Conservation (phyloP, 2,329 filamentous ascomycete genomes). For the Ophiostoma quercus region DNA sequence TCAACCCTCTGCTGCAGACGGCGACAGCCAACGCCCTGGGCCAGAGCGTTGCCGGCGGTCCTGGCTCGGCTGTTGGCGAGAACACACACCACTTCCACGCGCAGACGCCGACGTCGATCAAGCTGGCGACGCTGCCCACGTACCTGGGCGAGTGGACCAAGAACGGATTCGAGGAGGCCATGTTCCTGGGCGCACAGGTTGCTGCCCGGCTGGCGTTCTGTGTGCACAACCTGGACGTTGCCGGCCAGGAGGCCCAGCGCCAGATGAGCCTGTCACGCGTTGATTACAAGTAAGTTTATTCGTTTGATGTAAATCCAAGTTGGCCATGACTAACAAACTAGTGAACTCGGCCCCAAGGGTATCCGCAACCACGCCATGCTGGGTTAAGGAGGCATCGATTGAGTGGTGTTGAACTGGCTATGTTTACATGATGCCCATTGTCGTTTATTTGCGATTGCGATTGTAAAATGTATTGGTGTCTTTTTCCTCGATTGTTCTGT, state of each 20-base stretch:
- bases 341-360: slow-evolving; percentile 51
- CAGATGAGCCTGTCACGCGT: slow-evolving; percentile 54
- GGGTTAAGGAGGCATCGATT: slow-evolving; percentile 31
- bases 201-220: slow-evolving; percentile 61
- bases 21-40: slow-evolving; percentile 58
- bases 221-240: slow-evolving; percentile 53
- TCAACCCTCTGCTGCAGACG: slow-evolving; percentile 87
- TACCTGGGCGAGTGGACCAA: slow-evolving; percentile 92
- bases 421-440: background rate
- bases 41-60: slow-evolving; percentile 25
- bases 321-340: slow-evolving; percentile 31
- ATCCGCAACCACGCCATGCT: slow-evolving; percentile 52
- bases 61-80: slow-evolving; percentile 34
- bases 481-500: background rate
- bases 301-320: background rate
- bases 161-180: slow-evolving; percentile 70
- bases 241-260: slow-evolving; percentile 48
- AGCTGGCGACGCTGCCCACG: slow-evolving; percentile 68
- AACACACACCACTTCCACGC: slow-evolving; percentile 52
- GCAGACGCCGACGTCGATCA: slow-evolving; percentile 78
- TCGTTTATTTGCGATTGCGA: background rate
- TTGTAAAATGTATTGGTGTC: slow-evolving; percentile 3
- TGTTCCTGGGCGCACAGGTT: slow-evolving; percentile 83
- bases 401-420: background rate
- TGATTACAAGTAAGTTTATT: slow-evolving; percentile 55